A percentile compares a stretch with the other conserved stretches of the same genome.
These are phyloP conservation scores for Kluyveromyces wickerhamii DNA, from an alignment of 805 yeast genomes.

Conservation along the genomic window DNA sequence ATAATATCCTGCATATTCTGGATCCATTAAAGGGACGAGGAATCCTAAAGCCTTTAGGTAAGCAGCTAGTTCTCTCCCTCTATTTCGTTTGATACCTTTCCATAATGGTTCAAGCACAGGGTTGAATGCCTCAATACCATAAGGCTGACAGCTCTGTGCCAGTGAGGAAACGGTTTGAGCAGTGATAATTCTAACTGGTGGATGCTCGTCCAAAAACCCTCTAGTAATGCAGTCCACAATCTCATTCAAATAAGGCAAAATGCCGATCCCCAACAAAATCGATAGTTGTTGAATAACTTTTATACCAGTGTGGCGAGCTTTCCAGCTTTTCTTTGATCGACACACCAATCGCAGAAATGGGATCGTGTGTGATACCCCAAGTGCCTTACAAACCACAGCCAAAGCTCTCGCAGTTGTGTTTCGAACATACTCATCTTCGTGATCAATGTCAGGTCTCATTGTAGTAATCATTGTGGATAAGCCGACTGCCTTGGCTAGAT, in stretches of 20 bases:
- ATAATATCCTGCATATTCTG: slow-evolving; percentile 71
- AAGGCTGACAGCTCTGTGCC: slow-evolving; percentile 79
- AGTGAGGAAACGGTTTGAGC: slow-evolving; percentile 65
- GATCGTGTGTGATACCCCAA: slow-evolving; percentile 62
- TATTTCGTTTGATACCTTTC: slow-evolving; percentile 65
- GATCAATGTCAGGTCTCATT: slow-evolving; percentile 75
- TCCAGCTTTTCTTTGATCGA: slow-evolving; percentile 67
- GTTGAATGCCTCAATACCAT: slow-evolving; percentile 86
- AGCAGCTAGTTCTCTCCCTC: slow-evolving; percentile 72
- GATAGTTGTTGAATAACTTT: slow-evolving; percentile 73
- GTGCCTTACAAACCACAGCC: slow-evolving; percentile 74
- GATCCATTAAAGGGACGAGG: slow-evolving; percentile 78
- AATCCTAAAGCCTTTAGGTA: slow-evolving; percentile 72
- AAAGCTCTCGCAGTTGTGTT: slow-evolving; percentile 68
- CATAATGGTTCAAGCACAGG: slow-evolving; percentile 65
- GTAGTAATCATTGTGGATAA: slow-evolving; percentile 69
- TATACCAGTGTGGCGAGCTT: slow-evolving; percentile 76
- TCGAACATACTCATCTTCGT: slow-evolving; percentile 72
- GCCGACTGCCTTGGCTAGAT: slow-evolving; percentile 75
- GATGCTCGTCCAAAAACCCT: slow-evolving; percentile 58
- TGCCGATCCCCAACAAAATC: slow-evolving; percentile 55
- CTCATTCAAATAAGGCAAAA: slow-evolving; percentile 64
- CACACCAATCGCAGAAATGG: slow-evolving; percentile 83
- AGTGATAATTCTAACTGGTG: slow-evolving; percentile 58
- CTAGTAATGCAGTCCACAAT: slow-evolving; percentile 54